These are phyloP conservation scores for Rhizopus arrhizus DNA, from an alignment of 371 early-diverging fungal species.

Conservation along the genomic window DNA sequence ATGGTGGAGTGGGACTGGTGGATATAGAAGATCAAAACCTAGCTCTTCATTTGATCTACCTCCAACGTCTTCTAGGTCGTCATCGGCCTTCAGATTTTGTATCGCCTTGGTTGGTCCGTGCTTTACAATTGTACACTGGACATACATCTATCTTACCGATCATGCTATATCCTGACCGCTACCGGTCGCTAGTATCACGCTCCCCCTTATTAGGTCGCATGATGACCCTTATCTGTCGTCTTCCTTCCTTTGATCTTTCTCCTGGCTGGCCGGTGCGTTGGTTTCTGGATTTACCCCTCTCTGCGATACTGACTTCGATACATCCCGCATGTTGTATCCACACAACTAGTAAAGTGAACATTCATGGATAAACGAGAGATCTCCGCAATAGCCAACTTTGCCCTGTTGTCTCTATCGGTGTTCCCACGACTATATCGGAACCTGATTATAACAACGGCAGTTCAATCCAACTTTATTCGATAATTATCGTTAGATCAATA, in stretches of 20 bases:
- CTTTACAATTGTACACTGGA: background rate
- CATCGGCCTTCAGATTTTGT: background rate
- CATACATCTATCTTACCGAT: background rate
- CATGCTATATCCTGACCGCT: background rate
- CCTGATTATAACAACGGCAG: too few species aligned
- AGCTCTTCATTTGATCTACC: conserved; percentile 7
- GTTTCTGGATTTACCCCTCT: conserved; percentile 1
- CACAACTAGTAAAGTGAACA: too few species aligned
- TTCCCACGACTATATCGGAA: too few species aligned
- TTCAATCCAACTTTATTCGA: too few species aligned
- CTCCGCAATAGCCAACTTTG: too few species aligned
- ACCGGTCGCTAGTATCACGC: too few species aligned
- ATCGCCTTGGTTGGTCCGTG: conserved; percentile 2
- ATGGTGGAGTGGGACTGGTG: conserved; percentile 3
- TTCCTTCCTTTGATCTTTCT: background rate
- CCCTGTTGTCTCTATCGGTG: too few species aligned
- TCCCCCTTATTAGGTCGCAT: too few species aligned
- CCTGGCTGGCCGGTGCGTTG: background rate
- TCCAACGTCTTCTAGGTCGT: background rate
- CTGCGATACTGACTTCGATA: too few species aligned
- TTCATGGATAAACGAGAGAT: too few species aligned
- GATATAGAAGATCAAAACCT: conserved; percentile 1
- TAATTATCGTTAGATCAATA: too few species aligned
- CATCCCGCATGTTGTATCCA: too few species aligned
- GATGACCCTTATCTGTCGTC: background rate